phyloP scores from a whole-genome alignment of 2,329 filamentous ascomycete species.

The Fusarium sp. region DNA sequence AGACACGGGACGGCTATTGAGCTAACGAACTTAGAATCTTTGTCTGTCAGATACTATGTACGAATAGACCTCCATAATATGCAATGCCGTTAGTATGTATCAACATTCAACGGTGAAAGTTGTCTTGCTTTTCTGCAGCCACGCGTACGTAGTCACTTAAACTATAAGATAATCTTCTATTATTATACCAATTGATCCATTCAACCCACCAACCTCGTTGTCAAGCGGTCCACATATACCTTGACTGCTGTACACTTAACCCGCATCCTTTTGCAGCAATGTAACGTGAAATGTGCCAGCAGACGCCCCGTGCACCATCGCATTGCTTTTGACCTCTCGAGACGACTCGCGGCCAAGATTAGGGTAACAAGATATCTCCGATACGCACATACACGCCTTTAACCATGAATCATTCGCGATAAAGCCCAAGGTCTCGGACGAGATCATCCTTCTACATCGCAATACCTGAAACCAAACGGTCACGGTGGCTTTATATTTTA shows the following conservation, averaged over 20 bases:
- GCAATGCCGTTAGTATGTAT: slow-evolving; percentile 5
- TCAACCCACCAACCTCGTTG: slow-evolving; percentile 9
- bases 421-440: slow-evolving; percentile 16
- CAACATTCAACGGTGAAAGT: neutral
- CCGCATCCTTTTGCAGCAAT: slow-evolving; percentile 23
- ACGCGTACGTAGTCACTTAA: neutral
- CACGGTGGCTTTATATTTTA: slow-evolving; percentile 12
- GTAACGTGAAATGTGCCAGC: slow-evolving; percentile 23
- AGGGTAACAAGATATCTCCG: slow-evolving; percentile 4
- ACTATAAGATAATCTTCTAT: neutral
- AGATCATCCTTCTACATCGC: slow-evolving; percentile 8
- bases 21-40: neutral
- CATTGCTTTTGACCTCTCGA: slow-evolving; percentile 6
- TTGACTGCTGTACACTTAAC: slow-evolving; percentile 6
- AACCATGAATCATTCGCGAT: neutral
- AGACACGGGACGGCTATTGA: slow-evolving; percentile 13
- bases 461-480: slow-evolving; percentile 20
- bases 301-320: slow-evolving; percentile 22
- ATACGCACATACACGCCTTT: neutral
- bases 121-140: neutral
- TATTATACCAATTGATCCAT: neutral
- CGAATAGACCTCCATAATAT: slow-evolving; percentile 1
- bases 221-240: slow-evolving; percentile 26
- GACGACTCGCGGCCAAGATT: neutral
- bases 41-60: neutral